Percentiles rank a stretch among this genome's conserved stretches.
These are phyloP conservation scores for Suillus americanus DNA, from an alignment of 768 basidiomycete genomes.

Conservation along the genomic window DNA sequence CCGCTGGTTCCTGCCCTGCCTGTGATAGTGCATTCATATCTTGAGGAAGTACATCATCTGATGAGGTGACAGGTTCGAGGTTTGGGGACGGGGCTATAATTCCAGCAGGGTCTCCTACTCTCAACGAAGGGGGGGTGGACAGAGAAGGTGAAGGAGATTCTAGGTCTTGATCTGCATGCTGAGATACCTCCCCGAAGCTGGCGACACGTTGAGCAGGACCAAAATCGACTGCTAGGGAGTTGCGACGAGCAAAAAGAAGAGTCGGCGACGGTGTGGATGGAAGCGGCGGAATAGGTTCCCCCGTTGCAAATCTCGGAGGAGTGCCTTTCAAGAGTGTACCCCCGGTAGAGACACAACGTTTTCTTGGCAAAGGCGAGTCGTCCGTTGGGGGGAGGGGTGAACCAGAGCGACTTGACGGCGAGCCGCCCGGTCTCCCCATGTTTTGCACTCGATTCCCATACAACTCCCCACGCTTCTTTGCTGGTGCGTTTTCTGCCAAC, in stretches of 20 bases:
- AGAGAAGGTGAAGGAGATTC: constrained; percentile 9
- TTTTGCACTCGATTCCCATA: constrained; percentile 69
- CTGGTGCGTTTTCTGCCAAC: constrained; percentile 42
- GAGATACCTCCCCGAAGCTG: constrained; percentile 15
- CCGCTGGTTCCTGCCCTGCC: constrained; percentile 8
- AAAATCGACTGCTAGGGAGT: constrained; percentile 29
- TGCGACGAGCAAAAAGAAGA: constrained; percentile 18
- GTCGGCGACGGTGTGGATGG: constrained; percentile 14
- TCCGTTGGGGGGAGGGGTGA: constrained; percentile 17
- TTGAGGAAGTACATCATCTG: neutral
- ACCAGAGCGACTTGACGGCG: constrained; percentile 16
- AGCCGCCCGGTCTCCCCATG: constrained; percentile 24
- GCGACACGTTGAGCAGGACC: constrained; percentile 20
- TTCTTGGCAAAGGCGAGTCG: constrained; percentile 22
- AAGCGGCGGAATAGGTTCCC: constrained; percentile 26
- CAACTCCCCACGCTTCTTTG: constrained; percentile 60
- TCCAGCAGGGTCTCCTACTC: neutral
- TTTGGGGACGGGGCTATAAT: neutral
- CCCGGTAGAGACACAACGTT: constrained; percentile 31
- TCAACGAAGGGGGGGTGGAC: constrained; percentile 1
- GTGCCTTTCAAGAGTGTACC: constrained; percentile 15
- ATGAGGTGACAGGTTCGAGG: neutral
- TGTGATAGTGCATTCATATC: constrained; percentile 1
- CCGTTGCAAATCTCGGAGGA: constrained; percentile 11
- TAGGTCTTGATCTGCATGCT: neutral